Evolutionary conservation across 176 grass and related monocot species (phyloP), one percentile per base, ranked within the genome.

Genomic region (Musa schizocarpa): DNA sequence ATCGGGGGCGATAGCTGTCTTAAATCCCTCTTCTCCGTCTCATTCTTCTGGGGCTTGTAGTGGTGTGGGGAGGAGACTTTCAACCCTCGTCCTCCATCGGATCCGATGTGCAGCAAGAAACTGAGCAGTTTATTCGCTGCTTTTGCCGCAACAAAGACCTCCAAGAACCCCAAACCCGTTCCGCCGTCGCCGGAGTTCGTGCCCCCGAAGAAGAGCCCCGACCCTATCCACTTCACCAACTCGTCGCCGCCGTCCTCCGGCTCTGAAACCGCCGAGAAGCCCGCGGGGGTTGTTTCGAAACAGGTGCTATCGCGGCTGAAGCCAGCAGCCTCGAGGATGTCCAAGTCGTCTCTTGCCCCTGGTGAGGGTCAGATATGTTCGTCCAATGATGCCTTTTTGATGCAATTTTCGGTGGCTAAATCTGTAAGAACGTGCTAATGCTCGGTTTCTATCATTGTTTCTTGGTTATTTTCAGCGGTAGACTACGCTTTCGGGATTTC

Each of bases 241-340:
- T 54, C n/a, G 9, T 23, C 50, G 52, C 13, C 70, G 50, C 20
- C 21, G 5, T 16, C 69, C 48, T 16, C 1, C 69, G 8, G 43
- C 19, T 21, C 34, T 43, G 4, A 43, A 43, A 8, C 24, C 14
- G 24, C 22, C 9, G 23, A 0, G 53, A 74, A 55, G 24, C 53
- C 53, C 24, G 13, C 72, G 11, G 16, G 9, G 53, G 23, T 53
- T 74, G 53, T 74, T 22, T 50, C 66, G 0, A 9, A 19, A 11
- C 66, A 78, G 65, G 76, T 78, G 63, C 76, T 78, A 12, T 54
- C 50, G 50, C 76, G 52, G 52, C 65, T 69, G 24, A 78, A 69
- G 64, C 17, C 68, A 43, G 63, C 64, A 11, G 52, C 76, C 55
- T 69, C 76, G 14, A 68, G 53, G 25, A 23, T 56, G 25, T 29